Percentiles rank a stretch among this genome's conserved stretches.
Conservation (phyloP, 1,139 yeast genomes). For the Suhomyces wounanorum region DNA sequence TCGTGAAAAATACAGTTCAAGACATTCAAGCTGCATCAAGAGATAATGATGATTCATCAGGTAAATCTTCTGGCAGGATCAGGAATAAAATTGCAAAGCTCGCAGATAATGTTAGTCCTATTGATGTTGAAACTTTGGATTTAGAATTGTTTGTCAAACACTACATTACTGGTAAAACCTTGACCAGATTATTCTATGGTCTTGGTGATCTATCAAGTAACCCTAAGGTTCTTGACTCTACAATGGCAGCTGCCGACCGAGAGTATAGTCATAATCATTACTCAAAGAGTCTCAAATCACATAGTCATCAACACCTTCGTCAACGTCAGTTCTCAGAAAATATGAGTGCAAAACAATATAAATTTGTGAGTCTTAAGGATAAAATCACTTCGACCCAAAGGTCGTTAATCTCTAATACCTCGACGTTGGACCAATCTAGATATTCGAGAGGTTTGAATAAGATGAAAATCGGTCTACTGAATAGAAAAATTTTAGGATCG, state of each 20-base stretch:
- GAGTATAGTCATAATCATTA: conserved; percentile 14
- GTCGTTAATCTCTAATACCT: conserved; percentile 10
- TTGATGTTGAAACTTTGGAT: conserved; percentile 48
- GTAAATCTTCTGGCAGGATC: conserved; percentile 31
- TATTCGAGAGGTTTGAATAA: conserved; percentile 40
- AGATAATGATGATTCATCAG: conserved; percentile 28
- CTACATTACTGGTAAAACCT: conserved; percentile 38
- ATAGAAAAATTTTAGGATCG: conserved; percentile 17
- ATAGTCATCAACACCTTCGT: conserved; percentile 15
- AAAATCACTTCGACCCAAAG: conserved; percentile 31
- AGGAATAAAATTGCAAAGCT: conserved; percentile 40
- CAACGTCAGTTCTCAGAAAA: conserved; percentile 5
- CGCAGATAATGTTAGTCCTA: conserved; percentile 38
- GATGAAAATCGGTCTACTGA: conserved; percentile 41
- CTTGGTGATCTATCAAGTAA: conserved; percentile 6
- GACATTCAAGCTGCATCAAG: conserved; percentile 46
- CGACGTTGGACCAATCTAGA: conserved; percentile 27
- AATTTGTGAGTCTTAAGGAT: conserved; percentile 42
- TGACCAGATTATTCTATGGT: conserved; percentile 41
- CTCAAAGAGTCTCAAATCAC: conserved; percentile 9
- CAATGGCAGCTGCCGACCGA: conserved; percentile 1
- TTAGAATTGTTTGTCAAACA: conserved; percentile 37
- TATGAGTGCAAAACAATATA: conserved; percentile 21
- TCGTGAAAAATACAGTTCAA: conserved; percentile 72
- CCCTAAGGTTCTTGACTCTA: conserved; percentile 2